Evolutionary conservation across 257 asterid species (phyloP).

Genomic region (Solanum habrochaites): DNA sequence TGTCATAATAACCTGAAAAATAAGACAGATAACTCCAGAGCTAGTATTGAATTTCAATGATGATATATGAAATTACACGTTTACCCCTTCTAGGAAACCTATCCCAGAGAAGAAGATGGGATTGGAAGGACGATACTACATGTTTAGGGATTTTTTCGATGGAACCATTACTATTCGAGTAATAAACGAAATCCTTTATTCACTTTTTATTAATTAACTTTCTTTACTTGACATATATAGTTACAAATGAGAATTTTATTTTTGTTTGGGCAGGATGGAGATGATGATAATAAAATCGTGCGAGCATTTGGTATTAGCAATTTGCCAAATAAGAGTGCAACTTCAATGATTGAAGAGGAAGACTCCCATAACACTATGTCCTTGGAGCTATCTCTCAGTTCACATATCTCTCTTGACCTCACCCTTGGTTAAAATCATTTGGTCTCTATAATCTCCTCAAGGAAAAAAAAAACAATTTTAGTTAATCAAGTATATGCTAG

Average conservation of each 20-base stretch:
- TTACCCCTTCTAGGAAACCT: neutral
- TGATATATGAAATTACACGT: neutral
- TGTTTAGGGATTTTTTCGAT: slow-evolving; percentile 21
- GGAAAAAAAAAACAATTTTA: neutral
- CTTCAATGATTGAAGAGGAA: neutral
- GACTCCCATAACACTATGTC: neutral
- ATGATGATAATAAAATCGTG: neutral
- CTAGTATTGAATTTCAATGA: neutral
- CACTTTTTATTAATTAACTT: neutral
- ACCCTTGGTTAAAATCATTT: slow-evolving; percentile 22
- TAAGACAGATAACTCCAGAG: neutral
- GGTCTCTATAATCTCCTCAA: neutral
- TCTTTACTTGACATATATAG: neutral
- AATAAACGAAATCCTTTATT: neutral
- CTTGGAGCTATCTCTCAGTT: neutral
- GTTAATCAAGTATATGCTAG: neutral
- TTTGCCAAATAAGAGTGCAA: neutral
- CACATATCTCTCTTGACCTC: slow-evolving; percentile 40
- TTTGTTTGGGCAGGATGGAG: neutral
- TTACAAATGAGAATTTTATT: neutral
- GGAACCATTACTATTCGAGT: slow-evolving; percentile 1
- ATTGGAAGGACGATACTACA: neutral
- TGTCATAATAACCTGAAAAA: too few relatives aligned
- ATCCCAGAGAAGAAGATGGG: neutral
- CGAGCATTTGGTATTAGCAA: neutral